phyloP scores from a whole-genome alignment of 106 monocot species.

The Agapanthus africanus region DNA sequence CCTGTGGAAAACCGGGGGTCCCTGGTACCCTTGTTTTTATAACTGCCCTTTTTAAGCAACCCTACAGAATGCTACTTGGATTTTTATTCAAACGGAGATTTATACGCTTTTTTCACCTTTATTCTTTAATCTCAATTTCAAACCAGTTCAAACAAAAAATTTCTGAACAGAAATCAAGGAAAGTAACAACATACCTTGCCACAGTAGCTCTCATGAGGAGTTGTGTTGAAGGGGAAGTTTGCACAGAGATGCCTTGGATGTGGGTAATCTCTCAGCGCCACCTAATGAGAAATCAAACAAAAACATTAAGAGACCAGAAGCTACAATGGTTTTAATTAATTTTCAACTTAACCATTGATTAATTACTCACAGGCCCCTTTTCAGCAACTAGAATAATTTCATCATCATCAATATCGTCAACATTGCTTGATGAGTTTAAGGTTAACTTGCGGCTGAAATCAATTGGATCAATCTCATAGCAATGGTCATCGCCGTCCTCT shows the following conservation, averaged over 20 bases:
- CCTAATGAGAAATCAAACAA: slow-evolving; percentile 1
- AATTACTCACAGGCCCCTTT: background rate
- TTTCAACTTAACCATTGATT: background rate
- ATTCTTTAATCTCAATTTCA: too few relatives aligned
- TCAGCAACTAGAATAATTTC: background rate
- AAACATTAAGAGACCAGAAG: background rate
- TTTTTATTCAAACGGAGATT: too few relatives aligned
- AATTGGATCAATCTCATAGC: background rate
- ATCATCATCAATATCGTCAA: background rate
- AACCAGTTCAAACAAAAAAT: too few relatives aligned
- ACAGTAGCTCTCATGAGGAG: slow-evolving; percentile 25
- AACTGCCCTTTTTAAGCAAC: too few relatives aligned
- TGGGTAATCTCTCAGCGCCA: slow-evolving; percentile 39
- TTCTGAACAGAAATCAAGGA: too few relatives aligned
- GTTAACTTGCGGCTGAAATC: background rate
- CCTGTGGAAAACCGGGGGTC: too few relatives aligned
- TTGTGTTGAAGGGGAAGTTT: slow-evolving; percentile 29
- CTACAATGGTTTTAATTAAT: background rate
- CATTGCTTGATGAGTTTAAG: background rate
- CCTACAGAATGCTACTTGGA: too few relatives aligned
- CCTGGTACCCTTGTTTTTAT: too few relatives aligned
- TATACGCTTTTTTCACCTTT: too few relatives aligned
- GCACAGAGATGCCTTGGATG: slow-evolving; percentile 53
- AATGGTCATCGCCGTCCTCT: background rate
- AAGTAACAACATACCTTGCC: slow-evolving; percentile 16